Conservation (phyloP, 148 eudicot genomes). For the Vaccinium macrocarpon region DNA sequence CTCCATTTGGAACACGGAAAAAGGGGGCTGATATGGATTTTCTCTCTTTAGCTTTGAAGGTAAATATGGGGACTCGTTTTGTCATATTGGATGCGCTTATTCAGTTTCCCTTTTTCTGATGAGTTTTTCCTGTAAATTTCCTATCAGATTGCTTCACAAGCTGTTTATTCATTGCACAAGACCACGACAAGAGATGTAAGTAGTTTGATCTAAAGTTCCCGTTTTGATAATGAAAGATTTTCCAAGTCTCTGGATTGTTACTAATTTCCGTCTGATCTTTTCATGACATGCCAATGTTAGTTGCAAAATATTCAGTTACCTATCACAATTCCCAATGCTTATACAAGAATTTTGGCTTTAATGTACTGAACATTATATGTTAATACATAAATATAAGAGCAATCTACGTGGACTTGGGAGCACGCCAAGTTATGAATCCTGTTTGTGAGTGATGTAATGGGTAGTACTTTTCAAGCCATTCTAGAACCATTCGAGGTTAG, state of each 20-base stretch:
- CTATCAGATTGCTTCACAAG: slow-evolving; percentile 73
- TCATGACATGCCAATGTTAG: neutral
- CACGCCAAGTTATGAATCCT: neutral
- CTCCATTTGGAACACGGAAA: slow-evolving; percentile 94
- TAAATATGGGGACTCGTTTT: slow-evolving; percentile 19
- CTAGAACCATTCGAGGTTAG: neutral
- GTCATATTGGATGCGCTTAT: neutral
- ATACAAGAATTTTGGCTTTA: neutral
- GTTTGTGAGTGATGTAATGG: neutral
- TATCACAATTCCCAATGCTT: neutral
- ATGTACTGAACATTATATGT: neutral
- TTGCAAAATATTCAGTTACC: neutral
- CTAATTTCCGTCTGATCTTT: slow-evolving; percentile 5
- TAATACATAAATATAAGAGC: neutral
- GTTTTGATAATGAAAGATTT: neutral
- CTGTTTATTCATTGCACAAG: slow-evolving; percentile 96
- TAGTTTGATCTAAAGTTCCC: neutral
- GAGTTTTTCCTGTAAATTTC: neutral
- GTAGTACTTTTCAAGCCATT: neutral
- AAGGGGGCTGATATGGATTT: slow-evolving; percentile 99
- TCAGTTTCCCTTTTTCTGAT: slow-evolving; percentile 10
- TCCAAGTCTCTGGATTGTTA: neutral
- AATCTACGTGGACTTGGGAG: neutral
- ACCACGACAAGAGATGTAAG: slow-evolving; percentile 90
- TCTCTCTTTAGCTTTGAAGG: slow-evolving; percentile 74